Evolutionary conservation across 177 flowering plant genomes (phyloP).

Genomic region (Vitis hybrid): DNA sequence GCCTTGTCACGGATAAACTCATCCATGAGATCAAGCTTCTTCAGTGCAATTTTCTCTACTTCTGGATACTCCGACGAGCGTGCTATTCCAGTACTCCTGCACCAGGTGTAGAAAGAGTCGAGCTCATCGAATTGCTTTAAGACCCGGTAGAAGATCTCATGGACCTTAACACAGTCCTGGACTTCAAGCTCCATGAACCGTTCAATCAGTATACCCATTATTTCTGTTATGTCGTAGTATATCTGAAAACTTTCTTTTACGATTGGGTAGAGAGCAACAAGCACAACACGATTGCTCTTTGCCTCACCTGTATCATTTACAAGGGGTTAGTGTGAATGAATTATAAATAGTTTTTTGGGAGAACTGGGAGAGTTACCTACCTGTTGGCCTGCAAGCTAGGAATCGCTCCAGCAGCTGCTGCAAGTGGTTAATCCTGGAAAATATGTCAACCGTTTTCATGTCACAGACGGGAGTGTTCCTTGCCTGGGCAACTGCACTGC

Average conservation of each 20-base stretch:
- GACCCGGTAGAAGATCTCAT: conserved; percentile 56
- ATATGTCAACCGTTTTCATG: conserved; percentile 49
- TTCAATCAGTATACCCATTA: conserved; percentile 57
- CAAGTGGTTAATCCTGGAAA: conserved; percentile 56
- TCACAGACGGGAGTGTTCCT: conserved; percentile 52
- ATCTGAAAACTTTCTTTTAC: conserved; percentile 79
- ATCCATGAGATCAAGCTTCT: conserved; percentile 78
- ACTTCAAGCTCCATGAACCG: conserved; percentile 74
- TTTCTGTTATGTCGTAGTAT: conserved; percentile 68
- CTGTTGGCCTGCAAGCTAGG: conserved; percentile 85
- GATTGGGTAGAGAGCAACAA: conserved; percentile 64
- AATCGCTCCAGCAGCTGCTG: conserved; percentile 82
- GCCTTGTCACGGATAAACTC: conserved; percentile 65
- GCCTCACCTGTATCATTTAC: conserved; percentile 45
- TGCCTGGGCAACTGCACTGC: not conserved
- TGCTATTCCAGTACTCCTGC: conserved; percentile 51
- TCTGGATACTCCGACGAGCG: conserved; percentile 84
- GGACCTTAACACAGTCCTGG: conserved; percentile 53
- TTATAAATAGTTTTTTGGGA: too few relatives aligned
- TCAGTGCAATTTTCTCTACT: conserved; percentile 59
- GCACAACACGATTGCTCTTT: conserved; percentile 59
- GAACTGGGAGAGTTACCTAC: conserved; percentile 21
- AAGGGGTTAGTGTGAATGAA: too few relatives aligned
- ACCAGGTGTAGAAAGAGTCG: conserved; percentile 62
- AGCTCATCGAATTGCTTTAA: conserved; percentile 84